Conservation (phyloP, 257 asterid genomes). For the Cynanchum wilfordii region DNA sequence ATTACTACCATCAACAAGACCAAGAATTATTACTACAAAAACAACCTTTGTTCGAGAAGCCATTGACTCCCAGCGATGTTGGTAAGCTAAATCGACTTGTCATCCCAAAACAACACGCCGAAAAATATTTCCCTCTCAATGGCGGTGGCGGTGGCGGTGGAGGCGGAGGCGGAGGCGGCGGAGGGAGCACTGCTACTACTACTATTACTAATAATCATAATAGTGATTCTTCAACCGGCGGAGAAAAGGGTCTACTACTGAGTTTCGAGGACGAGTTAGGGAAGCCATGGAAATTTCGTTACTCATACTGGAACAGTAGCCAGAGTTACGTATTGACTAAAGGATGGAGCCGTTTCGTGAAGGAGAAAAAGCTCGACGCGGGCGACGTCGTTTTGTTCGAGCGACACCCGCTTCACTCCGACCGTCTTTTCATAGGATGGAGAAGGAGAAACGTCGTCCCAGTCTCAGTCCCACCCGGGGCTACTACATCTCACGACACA, state of each 20-base stretch:
- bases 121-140: conserved; percentile 68
- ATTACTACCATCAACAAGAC: neutral
- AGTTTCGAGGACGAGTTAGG: conserved; percentile 81
- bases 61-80: conserved; percentile 90
- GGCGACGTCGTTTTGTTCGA: conserved; percentile 70
- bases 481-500: neutral
- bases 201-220: too few species aligned
- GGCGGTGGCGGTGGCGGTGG: conserved; percentile 9
- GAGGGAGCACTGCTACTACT: too few species aligned
- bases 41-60: conserved; percentile 71
- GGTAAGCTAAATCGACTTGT: conserved; percentile 95
- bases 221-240: conserved; percentile 24
- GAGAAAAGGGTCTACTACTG: conserved; percentile 57
- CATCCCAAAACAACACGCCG: conserved; percentile 92
- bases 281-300: conserved; percentile 74
- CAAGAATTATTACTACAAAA: conserved; percentile 24
- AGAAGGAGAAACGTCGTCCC: conserved; percentile 38
- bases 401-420: conserved; percentile 52
- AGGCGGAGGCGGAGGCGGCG: too few species aligned
- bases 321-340: conserved; percentile 91
- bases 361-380: conserved; percentile 80
- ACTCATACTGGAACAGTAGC: conserved; percentile 94
- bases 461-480: conserved; percentile 8
- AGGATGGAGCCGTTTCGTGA: conserved; percentile 95
- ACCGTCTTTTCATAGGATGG: conserved; percentile 75